These are phyloP conservation scores for Coemansia sp. DNA, from an alignment of 192 early-diverging fungal species.

Conservation along the genomic window DNA sequence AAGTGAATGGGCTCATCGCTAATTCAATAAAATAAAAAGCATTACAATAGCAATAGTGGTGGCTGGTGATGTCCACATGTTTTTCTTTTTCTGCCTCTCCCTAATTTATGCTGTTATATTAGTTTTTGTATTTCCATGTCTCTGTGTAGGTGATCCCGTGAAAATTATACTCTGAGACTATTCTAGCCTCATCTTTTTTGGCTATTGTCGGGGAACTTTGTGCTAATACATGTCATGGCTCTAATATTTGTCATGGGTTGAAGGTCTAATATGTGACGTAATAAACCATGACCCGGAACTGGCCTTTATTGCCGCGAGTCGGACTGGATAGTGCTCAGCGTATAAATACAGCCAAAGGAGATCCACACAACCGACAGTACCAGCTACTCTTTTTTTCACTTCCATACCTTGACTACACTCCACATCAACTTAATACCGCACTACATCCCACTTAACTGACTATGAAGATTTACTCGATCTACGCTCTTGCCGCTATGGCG, in stretches of 20 bases:
- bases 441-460: neutral
- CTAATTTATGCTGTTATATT: neutral
- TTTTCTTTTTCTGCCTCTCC: neutral
- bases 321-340: too few species aligned
- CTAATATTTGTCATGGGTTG: conserved; percentile 1
- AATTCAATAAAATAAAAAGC: too few species aligned
- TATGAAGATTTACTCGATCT: conserved; percentile 9
- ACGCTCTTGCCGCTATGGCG: neutral
- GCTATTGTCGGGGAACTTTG: neutral
- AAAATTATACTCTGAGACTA: neutral
- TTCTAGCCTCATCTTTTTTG: neutral
- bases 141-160: neutral
- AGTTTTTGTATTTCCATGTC: neutral
- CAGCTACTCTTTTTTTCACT: neutral
- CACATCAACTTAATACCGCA: neutral
- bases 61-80: neutral
- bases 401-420: neutral
- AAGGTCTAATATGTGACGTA: neutral
- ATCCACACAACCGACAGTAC: neutral
- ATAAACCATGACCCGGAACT: neutral
- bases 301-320: neutral
- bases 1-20: too few species aligned
- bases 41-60: neutral
- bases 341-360: neutral
- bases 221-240: neutral